Base-by-base conservation (phyloP, 805 yeast genomes). In the Zygosaccharomyces siamensis region DNA sequence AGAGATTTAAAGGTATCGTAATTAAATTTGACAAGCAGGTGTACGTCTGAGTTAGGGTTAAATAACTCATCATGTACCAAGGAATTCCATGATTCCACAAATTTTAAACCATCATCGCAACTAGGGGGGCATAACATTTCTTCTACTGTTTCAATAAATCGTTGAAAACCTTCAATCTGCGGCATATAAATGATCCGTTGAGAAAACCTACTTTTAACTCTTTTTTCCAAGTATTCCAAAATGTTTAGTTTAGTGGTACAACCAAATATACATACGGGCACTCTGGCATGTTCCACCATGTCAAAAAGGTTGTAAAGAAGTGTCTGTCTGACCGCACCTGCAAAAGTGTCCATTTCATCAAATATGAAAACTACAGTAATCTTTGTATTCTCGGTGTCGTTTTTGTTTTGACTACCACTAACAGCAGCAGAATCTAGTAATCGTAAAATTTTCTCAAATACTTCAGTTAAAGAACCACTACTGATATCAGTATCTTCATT, bases 191-290 rank as follows among this genome's bases (percentile, higher is more conserved):
- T 74, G 2, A 85, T 67, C 43, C 95, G 71, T 61, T 92, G 97
- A 14, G 93, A 83, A 64, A 90, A 93, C 54, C 99, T 72, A 48
- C 95, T 84, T 56, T 89, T 77, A 0, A 93, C 98, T 59, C 99
- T 76, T 61, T 92, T 93, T 61, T 93, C 99, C 40, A 93, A 71
- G 57, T 80, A 73, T 57, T 92, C 97, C 43, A 90, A 73, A 0
- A 89, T 76, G 5, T 86, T 87, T 43, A 88, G 72, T 46, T 84
- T 81, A 1, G 90, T 76, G 0, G 95, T 83, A 10, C 84, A 67
- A 1, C 98, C 97, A 41, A 93, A 66, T 5, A 92, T 86, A 45
- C 93, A 78, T 4, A 90, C 80, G 1, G 97, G 95, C 2, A 78
- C 73, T 16, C 80, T 75, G 39, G 80, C 71, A 48, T 70, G 76